Evolutionary conservation across 2,329 filamentous ascomycete species (phyloP), one percentile per base, ranked within the genome.

Genomic region (Myriosclerotinia duriaeana): DNA sequence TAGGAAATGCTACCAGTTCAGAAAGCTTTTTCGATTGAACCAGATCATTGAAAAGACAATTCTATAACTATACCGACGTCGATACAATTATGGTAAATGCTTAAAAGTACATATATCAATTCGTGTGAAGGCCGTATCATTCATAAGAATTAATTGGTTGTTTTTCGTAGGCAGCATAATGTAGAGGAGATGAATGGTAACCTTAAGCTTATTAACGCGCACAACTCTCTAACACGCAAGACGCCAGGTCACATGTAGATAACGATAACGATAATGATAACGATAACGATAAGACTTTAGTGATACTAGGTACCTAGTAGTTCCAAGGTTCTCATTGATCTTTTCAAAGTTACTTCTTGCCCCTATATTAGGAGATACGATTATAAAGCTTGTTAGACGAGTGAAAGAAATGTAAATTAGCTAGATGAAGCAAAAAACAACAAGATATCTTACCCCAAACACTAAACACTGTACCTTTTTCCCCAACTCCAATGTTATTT

Each of bases 201-300:
- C 26, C 26, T 26, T 26, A 26, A 48, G 44, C 56, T 50, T 5
- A 34, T 5, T 26, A 8, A 60, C 56, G 46, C 58, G 58, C 58
- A 54, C 44, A 60, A 26, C n/a, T 60, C 44, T 26, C 30, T 6
- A 20, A 34, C 46, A 50, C 46, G 46, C 20, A 50, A 50, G 50
- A 60, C 58, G 44, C 58, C 58, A 50, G 58, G 34, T 60, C 58
- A 60, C 58, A 60, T 60, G 58, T 22, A 12, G 58, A 60, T 60
- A 38, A 17, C 30, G 58, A 60, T 60, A 48, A 60, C 1, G 17
- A 36, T 46, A 34, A 5, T 4, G 30, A 34, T 34, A 34, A 34
- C 30, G 30, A 34, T 34, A 34, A 3, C 26, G 26, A 26, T n/a
- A n/a, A n/a, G n/a, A n/a, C n/a, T n/a, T n/a, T n/a, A n/a, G n/a